Conservation (phyloP, 331 rosid species). For the Quercus phellos region DNA sequence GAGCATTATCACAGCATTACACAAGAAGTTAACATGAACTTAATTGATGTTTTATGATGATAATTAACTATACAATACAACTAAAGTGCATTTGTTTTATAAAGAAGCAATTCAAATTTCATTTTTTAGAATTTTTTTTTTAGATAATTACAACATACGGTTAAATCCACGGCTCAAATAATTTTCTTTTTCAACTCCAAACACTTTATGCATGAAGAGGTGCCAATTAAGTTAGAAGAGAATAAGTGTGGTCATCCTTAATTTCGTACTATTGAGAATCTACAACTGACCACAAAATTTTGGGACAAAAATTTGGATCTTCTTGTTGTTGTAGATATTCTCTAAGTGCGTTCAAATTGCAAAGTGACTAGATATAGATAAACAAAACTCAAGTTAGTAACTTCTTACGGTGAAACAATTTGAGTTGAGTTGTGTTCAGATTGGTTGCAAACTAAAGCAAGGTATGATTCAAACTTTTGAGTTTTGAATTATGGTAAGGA, state of each 20-base stretch:
- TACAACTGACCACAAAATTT: no score
- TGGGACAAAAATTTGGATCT: no score
- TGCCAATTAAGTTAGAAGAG: no score
- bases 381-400: neutral
- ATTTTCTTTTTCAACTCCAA: no score
- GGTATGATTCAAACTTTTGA: neutral
- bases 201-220: no score
- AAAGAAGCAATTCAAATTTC: neutral
- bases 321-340: no score
- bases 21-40: neutral
- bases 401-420: neutral
- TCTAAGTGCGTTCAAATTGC: neutral
- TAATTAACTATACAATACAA: no score
- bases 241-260: no score
- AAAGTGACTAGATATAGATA: neutral
- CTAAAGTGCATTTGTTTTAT: neutral
- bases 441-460: neutral
- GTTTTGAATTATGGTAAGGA: no score
- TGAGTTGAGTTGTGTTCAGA: neutral
- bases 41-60: neutral
- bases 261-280: no score
- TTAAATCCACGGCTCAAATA: fast-evolving
- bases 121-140: neutral
- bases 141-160: no score
- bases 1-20: neutral